These are phyloP conservation scores for Podaxis mareebaensis DNA, from an alignment of 768 basidiomycete genomes.

Conservation along the genomic window DNA sequence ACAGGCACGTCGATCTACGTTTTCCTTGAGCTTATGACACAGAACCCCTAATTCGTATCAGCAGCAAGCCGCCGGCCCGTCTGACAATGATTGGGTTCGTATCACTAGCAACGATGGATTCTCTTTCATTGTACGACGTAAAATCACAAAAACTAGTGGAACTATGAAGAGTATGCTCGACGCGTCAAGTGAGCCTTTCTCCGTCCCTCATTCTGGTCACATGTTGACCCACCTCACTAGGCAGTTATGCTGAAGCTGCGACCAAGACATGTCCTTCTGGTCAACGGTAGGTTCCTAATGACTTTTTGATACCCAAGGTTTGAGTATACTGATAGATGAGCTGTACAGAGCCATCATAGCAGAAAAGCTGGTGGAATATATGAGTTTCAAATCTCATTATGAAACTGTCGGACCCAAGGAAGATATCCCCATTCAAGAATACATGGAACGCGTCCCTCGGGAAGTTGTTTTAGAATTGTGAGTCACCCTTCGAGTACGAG, in stretches of 20 bases:
- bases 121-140: constrained; percentile 75
- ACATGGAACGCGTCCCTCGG: constrained; percentile 79
- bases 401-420: constrained; percentile 70
- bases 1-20: background rate
- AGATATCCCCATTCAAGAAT: constrained; percentile 75
- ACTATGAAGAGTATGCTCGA: constrained; percentile 83
- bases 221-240: constrained; percentile 34
- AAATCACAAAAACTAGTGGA: constrained; percentile 75
- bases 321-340: background rate
- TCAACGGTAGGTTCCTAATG: constrained; percentile 55
- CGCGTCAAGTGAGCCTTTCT: constrained; percentile 52
- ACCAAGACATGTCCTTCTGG: constrained; percentile 68
- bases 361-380: constrained; percentile 89
- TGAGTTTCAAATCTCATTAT: constrained; percentile 81
- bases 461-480: constrained; percentile 90
- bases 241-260: constrained; percentile 73
- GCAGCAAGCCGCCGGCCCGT: constrained; percentile 13
- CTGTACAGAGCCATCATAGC: constrained; percentile 61
- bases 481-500: constrained; percentile 29
- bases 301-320: background rate
- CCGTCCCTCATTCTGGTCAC: background rate
- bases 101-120: constrained; percentile 79
- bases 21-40: background rate
- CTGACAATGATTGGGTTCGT: constrained; percentile 67
- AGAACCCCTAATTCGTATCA: too few species aligned